These are phyloP conservation scores for Neopestalotiopsis clavispora DNA, from an alignment of 2,329 filamentous ascomycete genomes.

Conservation along the genomic window DNA sequence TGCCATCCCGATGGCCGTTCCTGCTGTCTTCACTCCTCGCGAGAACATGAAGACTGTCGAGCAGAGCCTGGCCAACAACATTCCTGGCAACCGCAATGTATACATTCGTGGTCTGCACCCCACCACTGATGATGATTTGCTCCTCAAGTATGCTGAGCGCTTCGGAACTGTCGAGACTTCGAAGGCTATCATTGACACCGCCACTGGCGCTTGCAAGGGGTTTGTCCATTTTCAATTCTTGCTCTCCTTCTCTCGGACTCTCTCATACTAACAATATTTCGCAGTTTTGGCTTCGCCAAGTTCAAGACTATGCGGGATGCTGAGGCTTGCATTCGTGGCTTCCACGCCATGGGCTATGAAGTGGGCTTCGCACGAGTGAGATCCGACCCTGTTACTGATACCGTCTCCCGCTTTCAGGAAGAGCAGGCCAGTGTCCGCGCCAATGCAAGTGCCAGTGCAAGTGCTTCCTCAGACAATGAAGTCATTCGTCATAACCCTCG, in stretches of 20 bases:
- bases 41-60: conserved; percentile 90
- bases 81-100: conserved; percentile 90
- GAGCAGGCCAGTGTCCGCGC: background rate
- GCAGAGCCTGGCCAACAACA: conserved; percentile 92
- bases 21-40: conserved; percentile 83
- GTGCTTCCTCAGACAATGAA: background rate
- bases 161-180: conserved; percentile 96
- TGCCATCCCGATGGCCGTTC: conserved; percentile 83
- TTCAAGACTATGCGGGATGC: conserved; percentile 87
- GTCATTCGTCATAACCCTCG: background rate
- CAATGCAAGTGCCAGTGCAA: background rate
- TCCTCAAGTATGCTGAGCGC: conserved; percentile 80
- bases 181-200: conserved; percentile 97
- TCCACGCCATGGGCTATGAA: conserved; percentile 93
- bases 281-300: conserved; percentile 95
- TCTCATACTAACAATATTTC: conserved; percentile 32
- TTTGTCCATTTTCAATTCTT: conserved; percentile 45
- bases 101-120: conserved; percentile 97
- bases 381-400: conserved; percentile 20
- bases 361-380: conserved; percentile 92
- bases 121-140: conserved; percentile 90
- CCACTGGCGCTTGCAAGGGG: conserved; percentile 96
- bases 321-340: conserved; percentile 94
- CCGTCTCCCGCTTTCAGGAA: background rate
- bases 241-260: conserved; percentile 14